Evolutionary conservation across 176 grass and related monocot genomes (phyloP).

Genomic region (Puccinellia tenuiflora): DNA sequence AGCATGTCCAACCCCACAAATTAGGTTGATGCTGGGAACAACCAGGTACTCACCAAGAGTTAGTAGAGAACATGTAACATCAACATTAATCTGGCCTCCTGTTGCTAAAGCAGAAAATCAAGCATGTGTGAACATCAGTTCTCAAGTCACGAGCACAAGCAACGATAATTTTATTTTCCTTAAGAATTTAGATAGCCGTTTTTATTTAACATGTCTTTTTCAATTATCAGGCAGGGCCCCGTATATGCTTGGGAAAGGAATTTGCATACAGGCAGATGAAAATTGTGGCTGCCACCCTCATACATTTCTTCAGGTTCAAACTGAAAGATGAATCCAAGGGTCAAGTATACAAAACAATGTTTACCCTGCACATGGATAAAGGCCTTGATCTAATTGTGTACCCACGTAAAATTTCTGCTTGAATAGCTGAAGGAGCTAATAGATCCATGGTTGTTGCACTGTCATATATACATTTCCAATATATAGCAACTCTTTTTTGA

Average conservation of each 20-base stretch:
- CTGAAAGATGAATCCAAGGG: conserved; percentile 43
- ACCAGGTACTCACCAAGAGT: not conserved
- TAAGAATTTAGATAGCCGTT: not conserved
- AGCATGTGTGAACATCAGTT: not conserved
- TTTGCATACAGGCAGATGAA: conserved; percentile 78
- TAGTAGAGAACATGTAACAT: not conserved
- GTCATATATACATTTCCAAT: conserved; percentile 4
- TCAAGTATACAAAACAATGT: conserved; percentile 40
- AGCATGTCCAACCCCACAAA: not conserved
- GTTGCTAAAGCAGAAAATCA: conserved; percentile 2
- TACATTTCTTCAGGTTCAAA: conserved; percentile 69
- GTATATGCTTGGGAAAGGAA: conserved; percentile 74
- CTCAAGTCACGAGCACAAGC: not conserved
- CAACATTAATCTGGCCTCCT: not conserved
- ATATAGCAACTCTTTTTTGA: not conserved
- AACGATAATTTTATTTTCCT: not conserved
- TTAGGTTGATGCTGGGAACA: not conserved
- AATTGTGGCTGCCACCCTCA: conserved; percentile 42
- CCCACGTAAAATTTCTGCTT: not conserved
- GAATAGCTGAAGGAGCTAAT: not conserved
- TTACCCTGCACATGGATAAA: conserved; percentile 56
- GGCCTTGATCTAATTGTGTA: conserved; percentile 40
- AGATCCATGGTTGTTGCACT: not conserved
- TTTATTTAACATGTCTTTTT: conserved; percentile 1
- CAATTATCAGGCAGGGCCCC: conserved; percentile 42